Percentiles rank a stretch among this genome's conserved stretches.
Conservation (phyloP, 2,329 filamentous ascomycete genomes). For the Stromatinia cepivora region DNA sequence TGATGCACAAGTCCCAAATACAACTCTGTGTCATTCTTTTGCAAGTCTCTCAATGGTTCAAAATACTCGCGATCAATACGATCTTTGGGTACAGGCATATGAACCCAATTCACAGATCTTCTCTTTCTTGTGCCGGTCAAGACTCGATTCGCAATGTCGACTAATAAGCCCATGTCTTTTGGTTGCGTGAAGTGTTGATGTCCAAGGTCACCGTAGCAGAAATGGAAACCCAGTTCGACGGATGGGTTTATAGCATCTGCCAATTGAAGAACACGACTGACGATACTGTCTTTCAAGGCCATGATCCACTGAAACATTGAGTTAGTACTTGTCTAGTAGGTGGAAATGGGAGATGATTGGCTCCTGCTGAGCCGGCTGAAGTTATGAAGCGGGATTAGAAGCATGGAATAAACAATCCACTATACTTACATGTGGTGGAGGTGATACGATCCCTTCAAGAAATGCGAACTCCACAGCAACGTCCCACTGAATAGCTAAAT, state of each 20-base stretch:
- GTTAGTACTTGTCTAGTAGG: not conserved
- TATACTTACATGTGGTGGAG: conserved; percentile 16
- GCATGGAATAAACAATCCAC: not conserved
- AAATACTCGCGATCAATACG: conserved; percentile 44
- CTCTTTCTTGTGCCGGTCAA: conserved; percentile 36
- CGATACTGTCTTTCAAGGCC: conserved; percentile 41
- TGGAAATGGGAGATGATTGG: not conserved
- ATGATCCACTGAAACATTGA: conserved; percentile 16
- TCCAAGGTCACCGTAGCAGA: conserved; percentile 50
- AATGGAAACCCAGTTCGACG: conserved; percentile 48
- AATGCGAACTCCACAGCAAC: conserved; percentile 34
- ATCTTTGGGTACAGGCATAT: conserved; percentile 48
- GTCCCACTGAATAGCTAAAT: conserved; percentile 43
- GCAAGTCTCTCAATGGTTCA: conserved; percentile 43
- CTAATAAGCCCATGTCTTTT: conserved; percentile 35
- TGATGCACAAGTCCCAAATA: conserved; percentile 47
- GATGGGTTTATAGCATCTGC: conserved; percentile 40
- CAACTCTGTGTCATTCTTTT: conserved; percentile 40
- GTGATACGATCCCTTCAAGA: conserved; percentile 32
- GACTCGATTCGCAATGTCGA: conserved; percentile 42
- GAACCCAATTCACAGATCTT: conserved; percentile 45
- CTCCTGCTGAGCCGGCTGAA: not conserved
- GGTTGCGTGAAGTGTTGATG: conserved; percentile 50
- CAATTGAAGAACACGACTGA: conserved; percentile 41
- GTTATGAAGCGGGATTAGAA: conserved; percentile 37